Conservation (phyloP, 768 basidiomycete genomes). For the Phanerochaete sordida region DNA sequence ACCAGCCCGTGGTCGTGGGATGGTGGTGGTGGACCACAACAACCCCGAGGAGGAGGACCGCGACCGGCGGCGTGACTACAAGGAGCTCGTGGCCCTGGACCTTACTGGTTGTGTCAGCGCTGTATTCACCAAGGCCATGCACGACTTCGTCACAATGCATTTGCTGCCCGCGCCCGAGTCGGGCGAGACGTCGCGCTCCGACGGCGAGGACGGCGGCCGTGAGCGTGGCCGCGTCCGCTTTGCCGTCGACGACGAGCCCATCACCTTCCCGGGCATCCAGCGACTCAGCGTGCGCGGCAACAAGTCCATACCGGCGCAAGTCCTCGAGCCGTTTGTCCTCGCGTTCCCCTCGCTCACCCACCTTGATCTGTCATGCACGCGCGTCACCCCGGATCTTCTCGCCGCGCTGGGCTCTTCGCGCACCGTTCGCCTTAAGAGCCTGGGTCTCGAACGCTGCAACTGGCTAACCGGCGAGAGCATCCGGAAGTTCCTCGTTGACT, state of each 20-base stretch:
- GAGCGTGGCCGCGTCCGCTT: conserved; percentile 32
- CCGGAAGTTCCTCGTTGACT: conserved; percentile 64
- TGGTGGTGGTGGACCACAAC: conserved; percentile 41
- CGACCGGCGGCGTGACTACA: conserved; percentile 69
- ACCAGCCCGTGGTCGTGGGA: conserved; percentile 59
- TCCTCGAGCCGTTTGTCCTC: conserved; percentile 69
- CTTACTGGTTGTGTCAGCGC: conserved; percentile 93
- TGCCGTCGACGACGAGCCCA: conserved; percentile 42
- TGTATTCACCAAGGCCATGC: conserved; percentile 83
- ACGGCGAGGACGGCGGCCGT: conserved; percentile 27
- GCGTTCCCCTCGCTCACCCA: conserved; percentile 86
- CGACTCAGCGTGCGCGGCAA: conserved; percentile 82
- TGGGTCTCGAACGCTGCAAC: conserved; percentile 84
- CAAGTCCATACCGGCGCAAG: conserved; percentile 68
- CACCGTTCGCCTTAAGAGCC: conserved; percentile 67
- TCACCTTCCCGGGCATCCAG: conserved; percentile 64
- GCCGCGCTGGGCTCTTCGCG: conserved; percentile 56
- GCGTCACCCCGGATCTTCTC: conserved; percentile 73
- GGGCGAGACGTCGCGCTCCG: conserved; percentile 42
- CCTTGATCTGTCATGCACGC: conserved; percentile 90
- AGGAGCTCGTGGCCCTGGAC: conserved; percentile 84
- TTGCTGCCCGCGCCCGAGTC: conserved; percentile 40
- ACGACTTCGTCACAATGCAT: conserved; percentile 75
- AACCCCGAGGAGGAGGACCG: conserved; percentile 76
- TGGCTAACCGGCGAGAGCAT: conserved; percentile 80